Percentiles rank a stretch among this genome's conserved stretches.
Evolutionary conservation across 768 basidiomycete genomes (phyloP).

Genomic region (Rhizopogon rudus): DNA sequence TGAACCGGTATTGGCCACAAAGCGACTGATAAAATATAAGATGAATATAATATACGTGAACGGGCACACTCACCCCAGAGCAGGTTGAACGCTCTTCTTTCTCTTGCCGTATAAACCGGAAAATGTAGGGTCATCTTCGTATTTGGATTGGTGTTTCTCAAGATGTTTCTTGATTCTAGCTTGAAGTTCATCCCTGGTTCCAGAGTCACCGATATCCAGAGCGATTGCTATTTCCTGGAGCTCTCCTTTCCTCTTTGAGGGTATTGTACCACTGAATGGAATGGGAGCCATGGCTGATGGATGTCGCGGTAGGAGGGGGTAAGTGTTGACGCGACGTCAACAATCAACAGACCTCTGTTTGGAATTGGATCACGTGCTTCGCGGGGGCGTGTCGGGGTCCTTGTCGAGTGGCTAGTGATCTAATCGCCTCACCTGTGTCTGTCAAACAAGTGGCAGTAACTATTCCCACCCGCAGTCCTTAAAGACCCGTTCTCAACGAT

Average conservation of each 20-base stretch:
- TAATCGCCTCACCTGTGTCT: neutral
- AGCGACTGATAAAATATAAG: constrained; percentile 8
- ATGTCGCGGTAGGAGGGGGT: neutral
- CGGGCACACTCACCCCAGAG: constrained; percentile 7
- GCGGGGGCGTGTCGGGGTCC: neutral
- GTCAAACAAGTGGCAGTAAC: neutral
- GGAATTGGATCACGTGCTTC: neutral
- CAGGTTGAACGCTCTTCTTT: constrained; percentile 28
- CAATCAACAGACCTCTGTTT: neutral
- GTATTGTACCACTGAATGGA: constrained; percentile 47
- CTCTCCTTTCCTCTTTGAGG: constrained; percentile 65
- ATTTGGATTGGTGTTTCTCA: constrained; percentile 44
- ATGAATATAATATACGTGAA: neutral
- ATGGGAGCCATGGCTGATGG: constrained; percentile 34
- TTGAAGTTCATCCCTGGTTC: constrained; percentile 61
- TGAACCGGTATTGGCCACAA: constrained; percentile 9
- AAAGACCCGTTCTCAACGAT: neutral
- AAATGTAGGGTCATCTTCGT: constrained; percentile 57
- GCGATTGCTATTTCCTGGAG: constrained; percentile 57
- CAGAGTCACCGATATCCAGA: constrained; percentile 45
- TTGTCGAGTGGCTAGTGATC: neutral
- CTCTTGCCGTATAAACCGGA: constrained; percentile 44
- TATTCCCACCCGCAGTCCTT: too few relatives aligned
- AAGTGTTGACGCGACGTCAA: constrained; percentile 5
- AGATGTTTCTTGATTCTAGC: constrained; percentile 60